Percentiles rank a stretch among this genome's conserved stretches.
Conservation (phyloP, 805 yeast species). For the Millerozyma acaciae region DNA sequence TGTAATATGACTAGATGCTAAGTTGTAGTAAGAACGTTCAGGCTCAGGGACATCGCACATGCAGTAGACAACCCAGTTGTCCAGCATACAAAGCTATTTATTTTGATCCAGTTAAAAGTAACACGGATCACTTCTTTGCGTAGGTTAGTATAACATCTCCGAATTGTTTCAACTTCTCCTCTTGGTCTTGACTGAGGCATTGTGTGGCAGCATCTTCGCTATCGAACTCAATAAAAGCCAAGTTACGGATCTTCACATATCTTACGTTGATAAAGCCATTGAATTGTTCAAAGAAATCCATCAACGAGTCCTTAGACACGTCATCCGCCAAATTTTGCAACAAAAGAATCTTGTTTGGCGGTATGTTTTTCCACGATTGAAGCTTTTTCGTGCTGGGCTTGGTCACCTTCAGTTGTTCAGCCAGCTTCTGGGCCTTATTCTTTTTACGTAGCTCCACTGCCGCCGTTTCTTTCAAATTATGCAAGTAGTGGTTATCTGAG, state of each 20-base stretch:
- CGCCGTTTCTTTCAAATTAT: slow-evolving; percentile 14
- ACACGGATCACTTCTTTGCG: slow-evolving; percentile 26
- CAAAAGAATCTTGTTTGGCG: slow-evolving; percentile 69
- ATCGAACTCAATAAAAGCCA: slow-evolving; percentile 81
- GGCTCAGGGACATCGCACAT: too few species aligned
- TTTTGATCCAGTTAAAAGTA: too few species aligned
- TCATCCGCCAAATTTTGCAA: slow-evolving; percentile 59
- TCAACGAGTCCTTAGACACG: slow-evolving; percentile 31
- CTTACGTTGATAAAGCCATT: slow-evolving; percentile 67
- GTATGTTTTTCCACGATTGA: slow-evolving; percentile 31
- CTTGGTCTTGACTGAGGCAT: slow-evolving; percentile 17
- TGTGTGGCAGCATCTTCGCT: slow-evolving; percentile 47
- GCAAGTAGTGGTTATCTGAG: slow-evolving; percentile 35
- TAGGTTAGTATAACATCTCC: slow-evolving; percentile 27
- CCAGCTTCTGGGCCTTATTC: slow-evolving; percentile 9
- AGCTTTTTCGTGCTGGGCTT: slow-evolving; percentile 13
- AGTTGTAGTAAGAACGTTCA: too few species aligned
- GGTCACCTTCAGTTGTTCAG: not conserved
- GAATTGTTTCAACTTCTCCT: slow-evolving; percentile 4
- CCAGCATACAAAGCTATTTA: too few species aligned
- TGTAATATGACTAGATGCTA: too few species aligned
- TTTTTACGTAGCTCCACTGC: slow-evolving; percentile 19
- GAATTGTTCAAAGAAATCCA: slow-evolving; percentile 42
- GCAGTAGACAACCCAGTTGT: too few species aligned
- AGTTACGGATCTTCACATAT: slow-evolving; percentile 58